Percentiles rank a stretch among this genome's conserved stretches.
These are phyloP conservation scores for Glutinoglossum americanum DNA, from an alignment of 495 filamentous ascomycete genomes.

Conservation along the genomic window DNA sequence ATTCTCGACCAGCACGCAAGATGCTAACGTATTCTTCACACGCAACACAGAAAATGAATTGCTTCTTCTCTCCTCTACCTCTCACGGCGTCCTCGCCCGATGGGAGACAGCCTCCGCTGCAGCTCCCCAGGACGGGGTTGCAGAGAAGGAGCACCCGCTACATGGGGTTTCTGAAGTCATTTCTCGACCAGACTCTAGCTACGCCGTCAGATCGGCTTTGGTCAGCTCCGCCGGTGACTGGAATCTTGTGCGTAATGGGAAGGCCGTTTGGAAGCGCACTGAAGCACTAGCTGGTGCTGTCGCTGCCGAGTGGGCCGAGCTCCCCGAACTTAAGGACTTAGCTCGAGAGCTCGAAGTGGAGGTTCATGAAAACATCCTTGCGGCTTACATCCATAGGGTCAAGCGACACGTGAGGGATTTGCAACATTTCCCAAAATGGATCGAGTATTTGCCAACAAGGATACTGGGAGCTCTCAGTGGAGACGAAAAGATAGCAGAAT, in stretches of 20 bases:
- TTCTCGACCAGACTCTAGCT: conserved; percentile 34
- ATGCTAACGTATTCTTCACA: conserved; percentile 73
- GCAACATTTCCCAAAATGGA: conserved; percentile 51
- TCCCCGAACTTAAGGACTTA: conserved; percentile 42
- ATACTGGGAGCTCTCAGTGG: conserved; percentile 48
- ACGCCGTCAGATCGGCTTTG: conserved; percentile 57
- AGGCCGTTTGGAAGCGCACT: conserved; percentile 52
- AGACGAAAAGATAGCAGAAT: conserved; percentile 14
- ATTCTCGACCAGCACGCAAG: conserved; percentile 56
- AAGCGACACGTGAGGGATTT: conserved; percentile 66
- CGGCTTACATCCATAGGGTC: conserved; percentile 73
- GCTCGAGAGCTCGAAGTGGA: conserved; percentile 68
- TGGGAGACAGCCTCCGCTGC: conserved; percentile 32
- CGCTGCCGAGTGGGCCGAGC: conserved; percentile 58
- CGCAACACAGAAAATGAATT: conserved; percentile 51
- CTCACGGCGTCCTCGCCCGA: conserved; percentile 49
- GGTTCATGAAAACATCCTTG: conserved; percentile 52
- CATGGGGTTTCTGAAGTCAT: conserved; percentile 73
- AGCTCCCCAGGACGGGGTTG: conserved; percentile 14
- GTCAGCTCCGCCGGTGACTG: conserved; percentile 56
- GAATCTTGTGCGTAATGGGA: conserved; percentile 65
- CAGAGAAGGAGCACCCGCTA: conserved; percentile 21
- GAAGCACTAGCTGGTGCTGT: conserved; percentile 60
- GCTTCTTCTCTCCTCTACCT: conserved; percentile 50
- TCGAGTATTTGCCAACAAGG: conserved; percentile 35